These are phyloP conservation scores for Akebia trifoliata DNA, from an alignment of 164 flowering plant species.

Conservation along the genomic window DNA sequence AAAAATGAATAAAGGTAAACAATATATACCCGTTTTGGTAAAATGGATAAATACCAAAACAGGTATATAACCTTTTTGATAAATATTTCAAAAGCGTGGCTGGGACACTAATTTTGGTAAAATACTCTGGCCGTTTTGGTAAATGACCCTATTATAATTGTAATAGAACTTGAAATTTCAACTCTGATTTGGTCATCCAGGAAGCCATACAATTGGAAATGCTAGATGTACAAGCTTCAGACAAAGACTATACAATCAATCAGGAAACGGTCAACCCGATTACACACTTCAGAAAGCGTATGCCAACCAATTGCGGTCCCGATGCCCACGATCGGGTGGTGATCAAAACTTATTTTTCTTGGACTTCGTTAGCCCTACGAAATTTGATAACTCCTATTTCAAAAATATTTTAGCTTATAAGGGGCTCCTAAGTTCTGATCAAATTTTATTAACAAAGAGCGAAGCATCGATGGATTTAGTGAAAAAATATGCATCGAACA, in stretches of 20 bases:
- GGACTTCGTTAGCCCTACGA: conserved; percentile 58
- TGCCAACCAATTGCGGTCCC: conserved; percentile 48
- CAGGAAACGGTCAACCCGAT: conserved; percentile 76
- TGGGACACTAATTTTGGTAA: no score
- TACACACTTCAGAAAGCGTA: conserved; percentile 47
- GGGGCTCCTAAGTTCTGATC: conserved; percentile 78
- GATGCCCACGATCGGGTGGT: conserved; percentile 87
- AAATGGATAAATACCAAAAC: no score
- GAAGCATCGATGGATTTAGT: conserved; percentile 48
- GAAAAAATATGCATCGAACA: conserved; percentile 59
- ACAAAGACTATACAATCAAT: conserved; percentile 92
- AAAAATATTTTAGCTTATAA: conserved; percentile 63
- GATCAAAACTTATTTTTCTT: conserved; percentile 77
- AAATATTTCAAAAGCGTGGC: no score
- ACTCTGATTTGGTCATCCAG: conserved; percentile 32
- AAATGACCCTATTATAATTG: no score
- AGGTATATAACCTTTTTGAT: no score
- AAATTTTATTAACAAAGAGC: conserved; percentile 61
- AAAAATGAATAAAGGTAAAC: no score
- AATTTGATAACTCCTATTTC: conserved; percentile 83
- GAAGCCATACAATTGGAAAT: conserved; percentile 92
- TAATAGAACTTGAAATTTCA: no score
- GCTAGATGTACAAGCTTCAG: conserved; percentile 82
- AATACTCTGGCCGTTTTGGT: no score
- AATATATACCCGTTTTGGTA: no score